Evolutionary conservation across 768 basidiomycete genomes (phyloP).

Genomic region (Boletellus emodensis): DNA sequence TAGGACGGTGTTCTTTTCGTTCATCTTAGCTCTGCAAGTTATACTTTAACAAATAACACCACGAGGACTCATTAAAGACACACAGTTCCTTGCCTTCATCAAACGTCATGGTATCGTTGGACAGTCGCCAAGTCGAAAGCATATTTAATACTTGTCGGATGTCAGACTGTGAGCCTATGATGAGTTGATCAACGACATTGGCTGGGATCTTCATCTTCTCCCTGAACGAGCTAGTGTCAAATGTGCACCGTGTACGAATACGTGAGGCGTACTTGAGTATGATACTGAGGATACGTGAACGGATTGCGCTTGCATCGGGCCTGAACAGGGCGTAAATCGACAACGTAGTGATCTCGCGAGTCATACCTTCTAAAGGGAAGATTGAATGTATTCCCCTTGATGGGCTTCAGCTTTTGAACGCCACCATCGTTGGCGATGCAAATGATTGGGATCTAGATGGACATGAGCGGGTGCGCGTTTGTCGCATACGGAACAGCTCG

Average conservation of each 20-base stretch:
- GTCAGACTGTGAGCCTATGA: constrained; percentile 86
- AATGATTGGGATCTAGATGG: constrained; percentile 82
- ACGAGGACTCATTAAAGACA: constrained; percentile 25
- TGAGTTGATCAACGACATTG: constrained; percentile 89
- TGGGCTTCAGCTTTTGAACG: constrained; percentile 88
- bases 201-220: constrained; percentile 92
- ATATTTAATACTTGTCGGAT: constrained; percentile 97
- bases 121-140: constrained; percentile 96
- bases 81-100: constrained; percentile 91
- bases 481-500: neutral
- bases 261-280: constrained; percentile 71
- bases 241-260: too few species aligned
- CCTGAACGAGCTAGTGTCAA: constrained; percentile 36
- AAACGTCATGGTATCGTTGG: constrained; percentile 75
- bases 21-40: constrained; percentile 67
- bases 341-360: neutral
- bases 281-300: constrained; percentile 86
- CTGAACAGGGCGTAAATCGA: constrained; percentile 35
- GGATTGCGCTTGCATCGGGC: constrained; percentile 69
- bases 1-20: constrained; percentile 88
- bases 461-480: neutral
- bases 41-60: neutral
- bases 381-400: constrained; percentile 65
- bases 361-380: constrained; percentile 76
- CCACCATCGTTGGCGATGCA: constrained; percentile 92